Evolutionary conservation across 75 land plant species (phyloP), one percentile per base, ranked within the genome.

Genomic region (Pinus taeda): DNA sequence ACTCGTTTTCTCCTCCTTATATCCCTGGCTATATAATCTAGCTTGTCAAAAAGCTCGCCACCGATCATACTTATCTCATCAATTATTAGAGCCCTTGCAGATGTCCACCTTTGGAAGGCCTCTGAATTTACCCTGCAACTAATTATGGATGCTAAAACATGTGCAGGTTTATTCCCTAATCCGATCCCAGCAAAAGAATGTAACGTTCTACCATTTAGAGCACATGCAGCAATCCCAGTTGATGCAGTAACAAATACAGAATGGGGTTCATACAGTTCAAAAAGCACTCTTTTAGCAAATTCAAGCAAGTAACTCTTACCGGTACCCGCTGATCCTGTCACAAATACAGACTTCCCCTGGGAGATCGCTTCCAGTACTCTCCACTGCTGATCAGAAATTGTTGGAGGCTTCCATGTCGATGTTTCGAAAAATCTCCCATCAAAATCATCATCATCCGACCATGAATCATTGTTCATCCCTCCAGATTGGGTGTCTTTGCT

Each of bases 251-350:
- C 91, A 82, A 79, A 93, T 39, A 93, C 93, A n/a, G 59, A 15
- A 1, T 63, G 33, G 4, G 70, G 62, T 13, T 79, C 85, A 74
- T 90, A 73, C 57, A 81, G 76, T 11, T 76, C 74, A 53, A 66
- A 74, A 24, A 93, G 81, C 15, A 58, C 55, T 24, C 74, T 56
- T 12, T 87, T 81, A 4, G 87, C 81, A 58, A 83, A 67, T 67
- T 80, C 67, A 42, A 93, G 77, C 73, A 93, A 65, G 29, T 85
- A 79, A 70, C 90, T 89, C 75, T 92, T 89, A 2, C 94, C 95
- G 11, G 95, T 93, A 37, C 95, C 95, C 2, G 95, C 93, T 24
- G 93, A 90, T 15, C 95, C 95, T 3, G 95, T 93, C 15, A 93
- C 77, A 75, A 93, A 93, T n/a, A 93, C 89, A 63, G 93, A 93